phyloP scores from a whole-genome alignment of 177 flowering plant genomes.

The Vitis hybrid region DNA sequence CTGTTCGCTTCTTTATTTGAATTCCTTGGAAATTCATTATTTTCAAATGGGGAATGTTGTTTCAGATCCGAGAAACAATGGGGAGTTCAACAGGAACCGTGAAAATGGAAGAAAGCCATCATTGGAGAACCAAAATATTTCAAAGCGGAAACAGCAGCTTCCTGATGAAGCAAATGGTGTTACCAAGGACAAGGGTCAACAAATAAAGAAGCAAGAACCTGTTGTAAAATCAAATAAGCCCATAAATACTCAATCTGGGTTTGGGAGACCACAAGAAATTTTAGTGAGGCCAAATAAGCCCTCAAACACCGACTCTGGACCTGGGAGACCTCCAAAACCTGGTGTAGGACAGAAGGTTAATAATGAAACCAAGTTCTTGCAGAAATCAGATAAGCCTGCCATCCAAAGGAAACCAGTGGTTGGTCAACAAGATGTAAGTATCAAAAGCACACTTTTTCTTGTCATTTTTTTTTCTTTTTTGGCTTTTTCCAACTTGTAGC shows the following conservation, averaged over 20 bases:
- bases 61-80: conserved; percentile 73
- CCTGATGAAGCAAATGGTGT: conserved; percentile 19
- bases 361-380: conserved; percentile 35
- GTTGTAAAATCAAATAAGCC: conserved; percentile 41
- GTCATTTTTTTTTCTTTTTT: not conserved
- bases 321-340: conserved; percentile 49
- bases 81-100: conserved; percentile 52
- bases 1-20: conserved; percentile 25
- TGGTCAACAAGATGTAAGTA: conserved; percentile 50
- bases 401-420: conserved; percentile 36
- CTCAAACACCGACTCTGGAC: conserved; percentile 34
- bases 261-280: conserved; percentile 52
- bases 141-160: conserved; percentile 32
- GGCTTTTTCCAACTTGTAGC: not conserved
- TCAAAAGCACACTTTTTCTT: not conserved
- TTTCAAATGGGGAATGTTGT: conserved; percentile 28
- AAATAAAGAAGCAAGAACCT: conserved; percentile 37
- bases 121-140: conserved; percentile 26
- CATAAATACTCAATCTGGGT: conserved; percentile 34
- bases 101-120: conserved; percentile 46
- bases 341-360: conserved; percentile 27
- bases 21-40: conserved; percentile 28
- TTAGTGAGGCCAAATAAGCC: conserved; percentile 41
- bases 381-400: conserved; percentile 26
- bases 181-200: conserved; percentile 35